Percentiles rank a stretch among this genome's conserved stretches.
phyloP scores from a whole-genome alignment of 169 alveolate genomes.

The Eimeria brunetti region DNA sequence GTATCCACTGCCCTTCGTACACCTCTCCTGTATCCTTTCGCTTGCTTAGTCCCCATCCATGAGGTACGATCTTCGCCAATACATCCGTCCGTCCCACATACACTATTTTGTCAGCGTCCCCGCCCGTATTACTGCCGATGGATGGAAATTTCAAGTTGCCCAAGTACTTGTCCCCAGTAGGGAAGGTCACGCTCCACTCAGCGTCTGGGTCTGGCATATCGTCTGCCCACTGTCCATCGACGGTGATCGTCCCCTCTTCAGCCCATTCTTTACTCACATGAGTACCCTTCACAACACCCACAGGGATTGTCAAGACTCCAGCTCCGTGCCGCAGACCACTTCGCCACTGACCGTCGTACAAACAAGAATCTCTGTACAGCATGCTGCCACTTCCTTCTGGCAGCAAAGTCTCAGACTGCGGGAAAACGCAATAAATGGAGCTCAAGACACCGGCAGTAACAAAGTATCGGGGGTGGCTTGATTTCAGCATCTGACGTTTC shows the following conservation, averaged over 20 bases:
- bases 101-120: neutral
- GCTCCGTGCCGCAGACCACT: slow-evolving; percentile 79
- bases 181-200: slow-evolving; percentile 80
- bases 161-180: slow-evolving; percentile 79
- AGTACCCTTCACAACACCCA: neutral
- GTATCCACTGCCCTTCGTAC: slow-evolving; percentile 81
- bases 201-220: slow-evolving; percentile 65
- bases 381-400: slow-evolving; percentile 79
- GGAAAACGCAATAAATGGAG: neutral
- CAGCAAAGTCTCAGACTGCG: slow-evolving; percentile 64
- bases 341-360: slow-evolving; percentile 77
- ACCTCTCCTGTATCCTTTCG: slow-evolving; percentile 71
- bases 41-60: slow-evolving; percentile 77
- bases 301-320: slow-evolving; percentile 74
- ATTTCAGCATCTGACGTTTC: neutral
- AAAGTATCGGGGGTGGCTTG: neutral
- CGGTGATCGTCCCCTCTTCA: slow-evolving; percentile 24
- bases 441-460: neutral
- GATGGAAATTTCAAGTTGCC: slow-evolving; percentile 59
- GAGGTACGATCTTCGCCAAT: slow-evolving; percentile 54
- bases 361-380: slow-evolving; percentile 40
- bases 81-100: neutral
- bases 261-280: neutral
- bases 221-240: slow-evolving; percentile 78
- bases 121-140: neutral